Conservation (phyloP, 139 green algal species). For the Chlorella sp. region DNA sequence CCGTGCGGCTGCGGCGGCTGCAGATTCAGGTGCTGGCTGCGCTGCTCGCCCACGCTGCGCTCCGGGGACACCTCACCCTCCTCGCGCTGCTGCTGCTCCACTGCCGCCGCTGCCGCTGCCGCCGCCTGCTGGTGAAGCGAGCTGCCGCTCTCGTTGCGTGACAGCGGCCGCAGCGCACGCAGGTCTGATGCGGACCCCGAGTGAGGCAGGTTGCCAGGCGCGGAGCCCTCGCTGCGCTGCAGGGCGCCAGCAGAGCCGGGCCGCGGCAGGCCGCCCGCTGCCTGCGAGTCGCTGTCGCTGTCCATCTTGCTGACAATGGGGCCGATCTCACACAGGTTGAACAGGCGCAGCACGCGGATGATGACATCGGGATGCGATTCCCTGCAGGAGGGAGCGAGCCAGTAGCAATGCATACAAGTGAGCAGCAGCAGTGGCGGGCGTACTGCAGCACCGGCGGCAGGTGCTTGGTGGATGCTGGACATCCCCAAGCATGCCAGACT, state of each 20-base stretch:
- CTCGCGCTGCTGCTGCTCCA: slow-evolving; percentile 8
- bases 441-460: too few species aligned
- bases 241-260: background rate
- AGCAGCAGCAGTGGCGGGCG: too few species aligned
- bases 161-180: slow-evolving; percentile 15
- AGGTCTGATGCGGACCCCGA: background rate
- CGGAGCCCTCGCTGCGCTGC: slow-evolving; percentile 27
- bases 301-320: slow-evolving; percentile 39
- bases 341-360: slow-evolving; percentile 78
- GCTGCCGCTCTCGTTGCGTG: slow-evolving; percentile 27
- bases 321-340: slow-evolving; percentile 93
- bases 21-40: slow-evolving; percentile 7
- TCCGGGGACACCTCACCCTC: slow-evolving; percentile 14
- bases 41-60: background rate
- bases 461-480: too few species aligned
- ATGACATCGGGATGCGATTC: slow-evolving; percentile 22
- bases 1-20: background rate
- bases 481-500: too few species aligned
- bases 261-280: background rate
- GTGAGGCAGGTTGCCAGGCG: background rate
- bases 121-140: slow-evolving; percentile 1
- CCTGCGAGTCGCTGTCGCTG: slow-evolving; percentile 3
- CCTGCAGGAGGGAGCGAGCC: slow-evolving; percentile 2
- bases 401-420: too few species aligned
- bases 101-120: background rate